Base-by-base conservation (phyloP, 2,329 filamentous ascomycete species). In the Paecilomyces niveus region DNA sequence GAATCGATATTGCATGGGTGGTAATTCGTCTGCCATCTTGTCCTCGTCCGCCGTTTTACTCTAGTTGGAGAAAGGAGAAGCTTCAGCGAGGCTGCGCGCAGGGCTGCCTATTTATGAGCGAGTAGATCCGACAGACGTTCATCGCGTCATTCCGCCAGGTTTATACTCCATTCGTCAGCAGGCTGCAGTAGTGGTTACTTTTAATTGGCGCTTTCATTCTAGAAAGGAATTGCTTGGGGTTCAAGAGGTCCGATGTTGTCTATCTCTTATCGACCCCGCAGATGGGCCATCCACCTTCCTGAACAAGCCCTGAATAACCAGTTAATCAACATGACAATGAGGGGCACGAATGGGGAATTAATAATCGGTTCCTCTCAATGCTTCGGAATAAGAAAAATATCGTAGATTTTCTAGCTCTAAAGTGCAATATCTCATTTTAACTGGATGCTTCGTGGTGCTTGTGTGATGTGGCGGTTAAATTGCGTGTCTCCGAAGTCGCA, bases 1-100 rank as follows among this genome's bases (percentile, higher is more conserved):
- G 26, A 54, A 54, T 18, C 53, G 53, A 35, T 54, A 54, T 18
- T 54, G 50, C 58, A 59, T 59, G 9, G 51, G 51, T 26, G 51
- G 51, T 5, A 53, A n/a, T 18, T 45, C 39, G 22, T 49, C 50
- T 9, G 51, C 51, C 51, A 53, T 50, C 22, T 56, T 31, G 49
- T 53, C 18, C 39, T 15, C 3, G 32, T 50, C 22, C 31, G 59
- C 53, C 26, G 39, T 26, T 53, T 50, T 55, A 54, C 45, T 22
- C 18, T 26, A 49, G 15, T 45, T 52, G 53, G 53, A 9, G 32
- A 39, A 10, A n/a, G 18, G 39, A 45, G 4, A 18, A 45, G 39
- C 39, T 29, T 4, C 7, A 29, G 26, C 26, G 5, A 29, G 26
- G 26, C 26, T 29, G 39, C 15, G 39, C n/a, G 15, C 39, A 18